Evolutionary conservation across 208 protist species (phyloP).

Genomic region (Hexamita inflata): DNA sequence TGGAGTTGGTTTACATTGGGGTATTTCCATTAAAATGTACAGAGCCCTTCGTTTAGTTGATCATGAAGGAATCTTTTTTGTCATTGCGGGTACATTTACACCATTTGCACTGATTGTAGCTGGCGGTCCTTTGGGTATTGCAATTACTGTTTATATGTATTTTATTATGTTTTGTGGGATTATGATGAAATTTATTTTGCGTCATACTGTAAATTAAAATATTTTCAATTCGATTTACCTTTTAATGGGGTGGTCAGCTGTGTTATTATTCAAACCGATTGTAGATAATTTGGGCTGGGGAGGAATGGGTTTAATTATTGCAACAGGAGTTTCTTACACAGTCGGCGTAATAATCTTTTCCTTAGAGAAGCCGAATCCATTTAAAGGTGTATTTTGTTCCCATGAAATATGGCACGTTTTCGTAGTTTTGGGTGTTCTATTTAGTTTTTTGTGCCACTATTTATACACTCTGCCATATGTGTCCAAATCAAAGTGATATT

Average conservation of each 20-base stretch:
- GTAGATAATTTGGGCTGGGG: background rate
- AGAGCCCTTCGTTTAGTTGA: background rate
- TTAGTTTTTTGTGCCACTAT: background rate
- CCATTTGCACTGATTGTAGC: background rate
- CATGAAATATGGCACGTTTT: background rate
- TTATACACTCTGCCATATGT: background rate
- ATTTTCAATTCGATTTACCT: background rate
- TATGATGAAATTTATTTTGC: background rate
- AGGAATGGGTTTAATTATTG: background rate
- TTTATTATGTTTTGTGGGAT: background rate
- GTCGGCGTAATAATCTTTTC: background rate
- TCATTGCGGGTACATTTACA: background rate
- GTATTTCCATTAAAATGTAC: background rate
- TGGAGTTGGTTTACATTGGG: background rate
- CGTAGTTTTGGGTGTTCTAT: background rate
- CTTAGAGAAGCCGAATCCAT: background rate
- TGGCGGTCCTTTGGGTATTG: background rate
- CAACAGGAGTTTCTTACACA: background rate
- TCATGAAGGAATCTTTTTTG: background rate
- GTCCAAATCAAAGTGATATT: no score
- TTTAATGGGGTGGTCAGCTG: background rate
- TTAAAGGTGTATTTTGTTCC: background rate
- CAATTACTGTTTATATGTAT: background rate
- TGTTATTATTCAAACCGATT: background rate
- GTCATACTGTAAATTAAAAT: background rate